Evolutionary conservation across 371 early-diverging fungal species (phyloP).

Genomic region (Mortierella sp.): DNA sequence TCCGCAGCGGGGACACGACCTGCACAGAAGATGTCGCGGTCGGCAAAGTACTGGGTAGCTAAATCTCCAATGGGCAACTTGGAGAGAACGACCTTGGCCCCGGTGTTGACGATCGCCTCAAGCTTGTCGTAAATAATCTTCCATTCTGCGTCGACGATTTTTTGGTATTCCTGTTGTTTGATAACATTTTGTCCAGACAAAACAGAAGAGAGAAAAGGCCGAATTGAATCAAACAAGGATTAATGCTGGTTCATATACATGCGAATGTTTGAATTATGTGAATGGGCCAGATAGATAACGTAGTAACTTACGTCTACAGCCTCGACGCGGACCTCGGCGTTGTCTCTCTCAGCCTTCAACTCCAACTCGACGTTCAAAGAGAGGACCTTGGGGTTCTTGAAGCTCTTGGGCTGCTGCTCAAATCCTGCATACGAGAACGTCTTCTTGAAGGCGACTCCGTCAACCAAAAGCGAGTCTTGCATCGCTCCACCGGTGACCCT

Average conservation of each 20-base stretch:
- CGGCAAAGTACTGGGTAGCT: conserved; percentile 99
- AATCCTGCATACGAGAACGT: conserved; percentile 99
- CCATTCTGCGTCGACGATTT: conserved; percentile 99
- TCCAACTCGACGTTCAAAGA: conserved; percentile 99
- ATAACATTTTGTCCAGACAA: background rate
- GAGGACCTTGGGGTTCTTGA: conserved; percentile 94
- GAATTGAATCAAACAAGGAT: no score
- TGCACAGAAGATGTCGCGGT: conserved; percentile 99
- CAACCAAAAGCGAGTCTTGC: conserved; percentile 97
- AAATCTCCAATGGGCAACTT: conserved; percentile 99
- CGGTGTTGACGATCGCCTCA: conserved; percentile 96
- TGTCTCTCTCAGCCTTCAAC: conserved; percentile 99
- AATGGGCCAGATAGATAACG: no score
- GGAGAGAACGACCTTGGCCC: conserved; percentile 99
- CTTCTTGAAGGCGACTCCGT: conserved; percentile 99
- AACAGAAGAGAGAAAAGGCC: background rate
- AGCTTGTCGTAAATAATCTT: conserved; percentile 98
- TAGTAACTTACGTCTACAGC: conserved; percentile 77
- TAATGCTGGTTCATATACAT: no score
- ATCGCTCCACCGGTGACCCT: conserved; percentile 99
- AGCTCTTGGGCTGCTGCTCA: conserved; percentile 99
- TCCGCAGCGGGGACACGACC: conserved; percentile 98
- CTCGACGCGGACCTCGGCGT: conserved; percentile 99
- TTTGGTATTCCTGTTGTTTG: conserved; percentile 91
- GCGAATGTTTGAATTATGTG: no score